These are phyloP conservation scores for Chaetothyriales sp. DNA, from an alignment of 2,329 filamentous ascomycete species.

Conservation along the genomic window DNA sequence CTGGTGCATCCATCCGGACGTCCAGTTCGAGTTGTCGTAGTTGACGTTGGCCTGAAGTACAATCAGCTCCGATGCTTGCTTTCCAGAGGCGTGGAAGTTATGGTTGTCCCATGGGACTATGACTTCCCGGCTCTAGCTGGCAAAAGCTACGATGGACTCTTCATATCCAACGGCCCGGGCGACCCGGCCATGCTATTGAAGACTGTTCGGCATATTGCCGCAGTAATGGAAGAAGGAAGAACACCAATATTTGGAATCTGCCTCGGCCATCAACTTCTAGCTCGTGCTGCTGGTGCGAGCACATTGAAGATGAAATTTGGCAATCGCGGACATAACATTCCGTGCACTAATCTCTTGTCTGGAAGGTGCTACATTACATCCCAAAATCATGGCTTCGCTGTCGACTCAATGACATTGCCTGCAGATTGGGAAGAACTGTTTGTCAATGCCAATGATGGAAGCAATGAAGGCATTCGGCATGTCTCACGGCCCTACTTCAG, in stretches of 20 bases:
- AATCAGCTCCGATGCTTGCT: slow-evolving; percentile 94
- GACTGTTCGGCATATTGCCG: slow-evolving; percentile 67
- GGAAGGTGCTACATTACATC: slow-evolving; percentile 98
- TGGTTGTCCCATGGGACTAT: slow-evolving; percentile 93
- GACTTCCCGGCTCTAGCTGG: slow-evolving; percentile 65
- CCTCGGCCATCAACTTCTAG: slow-evolving; percentile 84
- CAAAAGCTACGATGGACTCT: slow-evolving; percentile 86
- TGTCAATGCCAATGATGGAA: slow-evolving; percentile 94
- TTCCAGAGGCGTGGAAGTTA: slow-evolving; percentile 77
- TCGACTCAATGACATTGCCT: slow-evolving; percentile 64
- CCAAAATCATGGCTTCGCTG: slow-evolving; percentile 94
- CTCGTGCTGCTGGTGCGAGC: slow-evolving; percentile 68
- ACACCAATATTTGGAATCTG: slow-evolving; percentile 94
- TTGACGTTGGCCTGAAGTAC: slow-evolving; percentile 96
- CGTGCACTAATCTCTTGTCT: slow-evolving; percentile 87
- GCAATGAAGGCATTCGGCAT: slow-evolving; percentile 95
- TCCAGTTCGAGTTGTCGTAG: slow-evolving; percentile 71
- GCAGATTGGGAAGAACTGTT: slow-evolving; percentile 85
- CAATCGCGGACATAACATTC: slow-evolving; percentile 97
- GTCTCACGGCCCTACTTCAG: slow-evolving; percentile 80
- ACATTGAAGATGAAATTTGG: slow-evolving; percentile 98
- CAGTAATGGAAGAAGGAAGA: slow-evolving; percentile 61
- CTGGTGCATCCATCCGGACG: slow-evolving; percentile 82
- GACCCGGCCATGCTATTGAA: slow-evolving; percentile 73
- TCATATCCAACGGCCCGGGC: slow-evolving; percentile 94